phyloP scores from a whole-genome alignment of 495 filamentous ascomycete genomes.

The Corynascus novoguineensis region DNA sequence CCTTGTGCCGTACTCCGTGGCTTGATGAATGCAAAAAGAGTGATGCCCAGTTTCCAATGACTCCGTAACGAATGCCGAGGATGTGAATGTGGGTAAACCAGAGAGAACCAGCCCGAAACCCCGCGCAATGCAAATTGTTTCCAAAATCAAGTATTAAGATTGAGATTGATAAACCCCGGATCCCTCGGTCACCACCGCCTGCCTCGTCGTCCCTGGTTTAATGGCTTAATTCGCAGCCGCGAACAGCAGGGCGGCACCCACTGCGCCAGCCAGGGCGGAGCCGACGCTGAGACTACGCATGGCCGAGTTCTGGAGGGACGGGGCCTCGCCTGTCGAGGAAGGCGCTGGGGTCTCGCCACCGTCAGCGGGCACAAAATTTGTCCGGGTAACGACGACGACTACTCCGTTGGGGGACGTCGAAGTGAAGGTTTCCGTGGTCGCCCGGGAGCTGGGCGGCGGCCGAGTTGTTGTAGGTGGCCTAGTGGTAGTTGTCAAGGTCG shows the following conservation, averaged over 20 bases:
- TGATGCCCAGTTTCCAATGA: background rate
- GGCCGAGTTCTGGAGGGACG: constrained; percentile 36
- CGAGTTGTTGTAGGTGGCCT: background rate
- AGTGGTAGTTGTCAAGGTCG: constrained; percentile 16
- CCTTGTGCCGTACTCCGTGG: background rate
- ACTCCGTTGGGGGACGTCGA: constrained; percentile 36
- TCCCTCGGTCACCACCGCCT: background rate
- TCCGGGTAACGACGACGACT: constrained; percentile 26
- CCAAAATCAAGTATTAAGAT: constrained; percentile 8
- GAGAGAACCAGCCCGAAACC: constrained; percentile 4
- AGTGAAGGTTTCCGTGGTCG: constrained; percentile 27
- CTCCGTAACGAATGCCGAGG: background rate
- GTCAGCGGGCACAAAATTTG: constrained; percentile 24
- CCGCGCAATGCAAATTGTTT: constrained; percentile 9
- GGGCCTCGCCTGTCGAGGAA: constrained; percentile 16
- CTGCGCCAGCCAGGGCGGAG: constrained; percentile 26
- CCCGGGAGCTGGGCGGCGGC: constrained; percentile 17
- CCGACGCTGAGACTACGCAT: constrained; percentile 13
- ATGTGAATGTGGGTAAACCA: constrained; percentile 3
- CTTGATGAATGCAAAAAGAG: background rate
- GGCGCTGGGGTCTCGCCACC: constrained; percentile 9
- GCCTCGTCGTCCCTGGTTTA: background rate
- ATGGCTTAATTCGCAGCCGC: background rate
- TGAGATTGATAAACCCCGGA: background rate
- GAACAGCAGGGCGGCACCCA: constrained; percentile 25